Base-by-base conservation (phyloP, 805 yeast genomes). In the Candida schatavii region DNA sequence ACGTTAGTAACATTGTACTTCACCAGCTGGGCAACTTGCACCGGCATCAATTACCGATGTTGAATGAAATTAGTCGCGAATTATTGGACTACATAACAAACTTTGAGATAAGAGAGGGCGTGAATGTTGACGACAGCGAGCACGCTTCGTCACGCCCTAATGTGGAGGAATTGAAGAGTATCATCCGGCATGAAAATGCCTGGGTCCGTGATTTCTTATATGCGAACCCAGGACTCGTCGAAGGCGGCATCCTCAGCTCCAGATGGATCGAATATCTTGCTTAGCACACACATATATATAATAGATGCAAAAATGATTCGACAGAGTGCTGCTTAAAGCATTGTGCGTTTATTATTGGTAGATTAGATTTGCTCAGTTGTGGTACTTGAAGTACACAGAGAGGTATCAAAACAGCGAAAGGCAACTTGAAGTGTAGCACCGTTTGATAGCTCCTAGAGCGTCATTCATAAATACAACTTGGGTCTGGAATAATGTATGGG, bases 181-280 rank as follows among this genome's bases (percentile, higher is more conserved):
- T 61, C 9, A 68, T 70, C 51, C 53, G 66, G 34, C 53, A 64
- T 37, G 66, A 66, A 54, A 70, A 68, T 44, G 50, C 51, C 32
- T 70, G 75, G 75, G 55, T 70, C 40, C 66, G 70, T 10, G 68
- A 62, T 13, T 47, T 68, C 47, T 59, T 69, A 3, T 68, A 61
- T 43, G 59, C 70, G 37, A 70, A 70, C 44, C 75, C 75, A 2
- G 56, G 64, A 14, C 56, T 70, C 34, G 50, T 70, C 21, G 71
- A 65, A 34, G 54, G 50, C 21, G 62, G 60, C 5, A 52, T 67
- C 39, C 52, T 70, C 13, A 56, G 60, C 39, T 55, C 56, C 30
- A 55, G 57, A 42, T 70, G 73, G 74, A 51, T 70, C 39, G 61
- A 58, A 48, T 66, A 65, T 47, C 61, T 70, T 40, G 48, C 66